Base-by-base conservation (phyloP, 2,329 filamentous ascomycete genomes). In the Xylaria sp. region DNA sequence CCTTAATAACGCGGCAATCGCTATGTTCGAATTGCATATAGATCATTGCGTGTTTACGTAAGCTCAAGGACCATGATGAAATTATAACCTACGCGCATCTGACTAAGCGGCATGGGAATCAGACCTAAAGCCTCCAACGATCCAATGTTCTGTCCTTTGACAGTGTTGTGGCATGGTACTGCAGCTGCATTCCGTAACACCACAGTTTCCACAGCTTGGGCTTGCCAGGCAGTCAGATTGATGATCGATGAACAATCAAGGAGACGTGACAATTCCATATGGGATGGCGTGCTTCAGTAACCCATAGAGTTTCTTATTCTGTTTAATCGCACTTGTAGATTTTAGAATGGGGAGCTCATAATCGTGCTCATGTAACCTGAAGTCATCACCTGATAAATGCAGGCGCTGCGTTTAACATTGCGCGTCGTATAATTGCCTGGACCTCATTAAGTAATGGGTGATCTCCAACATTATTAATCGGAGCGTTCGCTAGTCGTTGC, bases 121-220 rank as follows among this genome's bases (percentile, higher is more conserved):
- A 62, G 60, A 62, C 48, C 48, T 48, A 62, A 62, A 54, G 48
- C 37, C 60, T 54, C 60, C 48, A 35, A 62, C 48, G 48, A 48
- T 62, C 32, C 60, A 62, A 62, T 54, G 60, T 62, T 62, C 60
- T 62, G 21, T 62, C 60, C 60, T 62, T 62, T 54, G 48, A 44
- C 60, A 62, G 60, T 62, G 47, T 62, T 62, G 60, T 54, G 48
- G 60, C 48, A 62, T n/a, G 48, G n/a, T 62, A 54, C 48, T 62
- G 60, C 48, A 62, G 21, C 60, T 62, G 21, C 60, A 62, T 62
- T 62, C 60, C 60, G 48, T 53, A 54, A 62, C 60, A 62, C 37
- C 60, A 62, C 48, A 53, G 60, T 62, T 62, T 62, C 35, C 60
- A 62, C 35, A 62, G 60, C 60, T 62, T 62, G 59, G 59, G 59